Evolutionary conservation across 2,329 filamentous ascomycete species (phyloP).

Genomic region (Eurotiales sp.): DNA sequence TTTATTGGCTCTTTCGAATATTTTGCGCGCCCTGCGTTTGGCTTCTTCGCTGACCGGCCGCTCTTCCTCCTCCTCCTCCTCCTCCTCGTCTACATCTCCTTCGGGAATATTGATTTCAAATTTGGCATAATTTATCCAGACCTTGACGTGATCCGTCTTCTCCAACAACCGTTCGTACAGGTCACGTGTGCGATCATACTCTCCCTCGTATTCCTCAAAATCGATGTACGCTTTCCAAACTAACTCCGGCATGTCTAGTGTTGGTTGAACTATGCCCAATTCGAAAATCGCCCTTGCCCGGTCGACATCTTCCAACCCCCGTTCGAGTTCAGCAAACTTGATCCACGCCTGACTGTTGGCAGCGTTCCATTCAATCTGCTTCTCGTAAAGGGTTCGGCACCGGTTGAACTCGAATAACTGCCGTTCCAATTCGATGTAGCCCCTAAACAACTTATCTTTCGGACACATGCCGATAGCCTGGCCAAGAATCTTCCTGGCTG

Average conservation of each 20-base stretch:
- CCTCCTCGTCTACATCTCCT: conserved; percentile 58
- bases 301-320: conserved; percentile 83
- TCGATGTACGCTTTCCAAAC: conserved; percentile 99
- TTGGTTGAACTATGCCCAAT: conserved; percentile 74
- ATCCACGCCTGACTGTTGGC: conserved; percentile 94
- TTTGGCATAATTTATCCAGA: conserved; percentile 98
- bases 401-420: conserved; percentile 92
- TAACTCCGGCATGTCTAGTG: conserved; percentile 94
- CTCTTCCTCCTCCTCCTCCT: conserved; percentile 58
- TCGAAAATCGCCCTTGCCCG: conserved; percentile 89
- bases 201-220: conserved; percentile 92
- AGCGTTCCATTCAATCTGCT: conserved; percentile 88
- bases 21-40: conserved; percentile 72
- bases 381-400: conserved; percentile 87
- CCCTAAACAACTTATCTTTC: conserved; percentile 91
- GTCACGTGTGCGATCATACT: conserved; percentile 75
- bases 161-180: conserved; percentile 87
- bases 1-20: conserved; percentile 83
- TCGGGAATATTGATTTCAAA: conserved; percentile 96
- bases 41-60: conserved; percentile 71
- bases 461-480: conserved; percentile 90
- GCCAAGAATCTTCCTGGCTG: conserved; percentile 83
- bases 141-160: conserved; percentile 98
- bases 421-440: conserved; percentile 88
- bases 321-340: conserved; percentile 88